Evolutionary conservation across 345 rosid genomes (phyloP).

Genomic region (Aethionema arabicum): DNA sequence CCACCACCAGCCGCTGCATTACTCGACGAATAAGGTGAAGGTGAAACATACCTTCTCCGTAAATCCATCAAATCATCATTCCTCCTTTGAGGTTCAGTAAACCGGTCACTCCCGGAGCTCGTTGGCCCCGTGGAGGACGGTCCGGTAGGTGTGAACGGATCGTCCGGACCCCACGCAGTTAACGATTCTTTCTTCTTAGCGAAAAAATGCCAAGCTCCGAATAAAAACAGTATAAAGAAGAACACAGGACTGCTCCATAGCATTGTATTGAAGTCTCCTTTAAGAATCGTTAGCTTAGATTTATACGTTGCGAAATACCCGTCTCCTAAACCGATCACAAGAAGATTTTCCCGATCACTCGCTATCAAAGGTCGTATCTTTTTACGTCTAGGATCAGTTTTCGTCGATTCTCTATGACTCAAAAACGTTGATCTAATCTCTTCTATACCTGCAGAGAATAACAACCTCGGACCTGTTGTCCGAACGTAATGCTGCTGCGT

Average conservation of each 20-base stretch:
- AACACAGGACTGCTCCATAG: constrained; percentile 84
- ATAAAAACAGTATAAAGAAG: constrained; percentile 77
- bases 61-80: constrained; percentile 59
- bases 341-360: constrained; percentile 75
- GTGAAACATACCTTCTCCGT: constrained; percentile 65
- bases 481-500: constrained; percentile 79
- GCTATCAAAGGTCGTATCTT: constrained; percentile 59
- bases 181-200: constrained; percentile 95
- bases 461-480: constrained; percentile 60
- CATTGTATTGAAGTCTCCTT: constrained; percentile 72
- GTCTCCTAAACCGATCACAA: constrained; percentile 73
- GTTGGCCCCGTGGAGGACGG: constrained; percentile 46
- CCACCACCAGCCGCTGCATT: constrained; percentile 34
- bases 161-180: constrained; percentile 90
- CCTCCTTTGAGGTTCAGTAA: constrained; percentile 64
- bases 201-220: constrained; percentile 90
- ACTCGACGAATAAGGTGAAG: constrained; percentile 43
- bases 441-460: constrained; percentile 76
- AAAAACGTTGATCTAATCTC: constrained; percentile 78
- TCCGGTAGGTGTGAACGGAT: constrained; percentile 67
- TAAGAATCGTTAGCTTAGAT: constrained; percentile 63
- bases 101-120: constrained; percentile 51
- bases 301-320: constrained; percentile 76
- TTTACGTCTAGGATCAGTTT: constrained; percentile 29
- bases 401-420: constrained; percentile 37